Evolutionary conservation across 805 yeast species (phyloP).

Genomic region (Pichia occidentalis): DNA sequence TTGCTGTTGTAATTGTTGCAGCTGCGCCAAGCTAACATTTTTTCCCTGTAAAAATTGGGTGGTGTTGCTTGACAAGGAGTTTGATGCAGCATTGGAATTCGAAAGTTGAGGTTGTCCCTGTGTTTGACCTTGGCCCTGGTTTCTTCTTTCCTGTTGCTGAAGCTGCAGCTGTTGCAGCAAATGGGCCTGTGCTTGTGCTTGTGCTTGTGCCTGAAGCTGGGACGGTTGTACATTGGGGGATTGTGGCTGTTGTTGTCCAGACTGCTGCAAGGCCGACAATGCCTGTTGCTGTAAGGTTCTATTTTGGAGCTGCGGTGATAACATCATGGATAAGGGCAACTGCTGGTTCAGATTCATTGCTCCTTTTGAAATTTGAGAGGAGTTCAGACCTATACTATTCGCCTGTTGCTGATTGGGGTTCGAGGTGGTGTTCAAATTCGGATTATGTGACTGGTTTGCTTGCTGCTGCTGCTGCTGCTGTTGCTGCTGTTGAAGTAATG

Average conservation of each 20-base stretch:
- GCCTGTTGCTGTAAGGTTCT: conserved; percentile 28
- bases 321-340: conserved; percentile 26
- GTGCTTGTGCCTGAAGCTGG: conserved; percentile 13
- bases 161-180: conserved; percentile 18
- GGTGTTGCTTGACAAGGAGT: conserved; percentile 17
- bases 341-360: conserved; percentile 16
- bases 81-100: conserved; percentile 17
- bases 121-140: neutral
- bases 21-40: conserved; percentile 12
- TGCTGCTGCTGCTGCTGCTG: conserved; percentile 9
- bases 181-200: conserved; percentile 19
- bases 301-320: conserved; percentile 32
- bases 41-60: conserved; percentile 11
- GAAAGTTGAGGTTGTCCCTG: conserved; percentile 13
- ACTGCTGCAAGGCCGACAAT: conserved; percentile 22
- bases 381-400: neutral
- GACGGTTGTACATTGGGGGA: no score
- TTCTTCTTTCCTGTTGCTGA: conserved; percentile 14
- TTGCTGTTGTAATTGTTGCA: conserved; percentile 19
- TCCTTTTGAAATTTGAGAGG: conserved; percentile 14
- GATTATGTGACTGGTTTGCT: conserved; percentile 4
- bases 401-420: neutral
- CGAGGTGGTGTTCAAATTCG: conserved; percentile 1
- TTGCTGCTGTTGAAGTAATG: conserved; percentile 21
- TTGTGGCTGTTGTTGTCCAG: conserved; percentile 10